Evolutionary conservation across 78 protist genomes (phyloP).

Genomic region (Dictyostelium purpureum): DNA sequence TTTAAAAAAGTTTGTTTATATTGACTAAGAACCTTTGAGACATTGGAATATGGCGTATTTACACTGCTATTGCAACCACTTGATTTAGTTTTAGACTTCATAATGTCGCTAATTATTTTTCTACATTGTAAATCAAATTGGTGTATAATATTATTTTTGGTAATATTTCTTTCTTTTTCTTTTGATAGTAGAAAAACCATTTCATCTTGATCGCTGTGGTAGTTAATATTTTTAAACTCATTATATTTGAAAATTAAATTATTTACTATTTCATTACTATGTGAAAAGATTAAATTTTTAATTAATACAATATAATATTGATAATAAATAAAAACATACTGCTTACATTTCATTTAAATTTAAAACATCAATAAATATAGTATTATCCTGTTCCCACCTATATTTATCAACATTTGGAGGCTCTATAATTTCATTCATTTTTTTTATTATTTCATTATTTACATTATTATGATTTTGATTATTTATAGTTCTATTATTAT

Average conservation of each 20-base stretch:
- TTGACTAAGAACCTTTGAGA: not conserved
- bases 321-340: not conserved
- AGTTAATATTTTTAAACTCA: not conserved
- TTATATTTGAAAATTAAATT: not conserved
- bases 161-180: not conserved
- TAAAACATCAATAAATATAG: not conserved
- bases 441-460: not conserved
- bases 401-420: not conserved
- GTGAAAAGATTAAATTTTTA: too few relatives aligned
- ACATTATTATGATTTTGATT: not conserved
- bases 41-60: not conserved
- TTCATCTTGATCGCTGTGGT: not conserved
- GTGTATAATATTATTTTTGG: not conserved
- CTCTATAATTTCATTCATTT: not conserved
- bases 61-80: not conserved
- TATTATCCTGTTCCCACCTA: not conserved
- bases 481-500: not conserved
- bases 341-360: not conserved
- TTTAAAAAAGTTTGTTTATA: constrained; percentile 1
- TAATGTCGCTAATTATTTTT: constrained; percentile 10
- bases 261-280: not conserved
- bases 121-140: constrained; percentile 15
- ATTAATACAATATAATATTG: not conserved
- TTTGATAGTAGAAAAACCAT: not conserved
- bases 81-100: not conserved